Evolutionary conservation across 306 rosid species (phyloP), one percentile per base, ranked within the genome.

Genomic region (Rubus idaeus): DNA sequence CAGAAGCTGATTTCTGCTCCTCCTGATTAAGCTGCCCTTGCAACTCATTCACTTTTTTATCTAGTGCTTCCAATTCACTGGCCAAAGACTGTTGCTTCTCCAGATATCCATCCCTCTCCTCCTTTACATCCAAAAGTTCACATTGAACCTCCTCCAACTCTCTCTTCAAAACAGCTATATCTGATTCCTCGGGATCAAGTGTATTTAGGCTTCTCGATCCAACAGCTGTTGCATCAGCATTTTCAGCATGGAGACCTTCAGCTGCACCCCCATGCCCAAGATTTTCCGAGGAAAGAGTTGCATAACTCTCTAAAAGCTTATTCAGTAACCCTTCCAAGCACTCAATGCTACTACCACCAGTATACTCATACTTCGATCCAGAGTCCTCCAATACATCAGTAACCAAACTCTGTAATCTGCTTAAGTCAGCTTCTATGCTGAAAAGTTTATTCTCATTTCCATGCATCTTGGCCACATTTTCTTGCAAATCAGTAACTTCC

Each of bases 1-100:
- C 84, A 86, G 99, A 92, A 65, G 89, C 89, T 52, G 94, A 88
- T 86, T 92, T 95, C 82, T 83, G 98, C 90, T 90, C 98, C 86
- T 92, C 99, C 84, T 86, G 98, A 82, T 79, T 81, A 75, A 92
- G 96, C 78, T 87, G 86, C 71, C 52, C 89, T 76, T 87, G 90
- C 91, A 95, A 87, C 83, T 88, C 92, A 82, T 84, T 90, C 81
- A 60, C 88, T 80, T 78, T 88, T 83, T 80, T 89, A 57, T 62
- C 73, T 26, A 87, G 72, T 84, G 88, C 82, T 84, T 87, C 91
- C 70, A 91, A 85, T 84, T 91, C 95, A 80, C 57, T 41, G 8
- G 82, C 81, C 80, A 92, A 79, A 78, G 87, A 86, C 69, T 80
- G 78, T 71, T 91, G 90, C 81, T 81, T 86, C 85, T 79, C 93